phyloP scores from a whole-genome alignment of 2,329 filamentous ascomycete genomes.

The Colletotrichum liaoningense region DNA sequence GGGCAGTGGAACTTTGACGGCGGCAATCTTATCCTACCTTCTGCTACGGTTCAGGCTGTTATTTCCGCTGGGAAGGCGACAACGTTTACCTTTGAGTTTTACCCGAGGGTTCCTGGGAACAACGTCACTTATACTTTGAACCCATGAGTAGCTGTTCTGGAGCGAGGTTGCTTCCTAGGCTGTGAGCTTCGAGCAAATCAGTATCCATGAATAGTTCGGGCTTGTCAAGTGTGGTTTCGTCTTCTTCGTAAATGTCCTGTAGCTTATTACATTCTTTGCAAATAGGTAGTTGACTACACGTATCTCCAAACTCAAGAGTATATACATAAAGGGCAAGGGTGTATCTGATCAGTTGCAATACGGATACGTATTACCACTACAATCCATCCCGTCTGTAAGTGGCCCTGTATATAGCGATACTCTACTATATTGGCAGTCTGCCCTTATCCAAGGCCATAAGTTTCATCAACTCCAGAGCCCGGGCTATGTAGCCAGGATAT shows the following conservation, averaged over 20 bases:
- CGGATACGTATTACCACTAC: too few species aligned
- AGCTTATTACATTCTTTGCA: not conserved
- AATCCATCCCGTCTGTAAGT: too few species aligned
- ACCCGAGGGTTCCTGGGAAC: conserved; percentile 61
- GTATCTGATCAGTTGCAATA: too few species aligned
- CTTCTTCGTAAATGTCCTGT: not conserved
- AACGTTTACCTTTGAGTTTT: conserved; percentile 66
- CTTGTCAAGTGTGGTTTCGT: not conserved
- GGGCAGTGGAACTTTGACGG: conserved; percentile 64
- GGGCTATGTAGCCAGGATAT: too few species aligned
- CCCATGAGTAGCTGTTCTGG: not conserved
- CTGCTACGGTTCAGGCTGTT: conserved; percentile 57
- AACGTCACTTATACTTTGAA: conserved; percentile 54
- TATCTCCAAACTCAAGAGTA: too few species aligned
- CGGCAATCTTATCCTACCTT: conserved; percentile 57
- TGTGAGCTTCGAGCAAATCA: not conserved
- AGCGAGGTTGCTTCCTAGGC: not conserved
- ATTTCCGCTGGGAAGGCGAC: conserved; percentile 55
- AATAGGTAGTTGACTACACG: not conserved
- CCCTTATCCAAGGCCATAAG: too few species aligned
- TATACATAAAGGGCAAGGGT: too few species aligned
- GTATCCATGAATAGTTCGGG: not conserved
- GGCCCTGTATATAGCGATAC: too few species aligned
- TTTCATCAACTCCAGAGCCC: too few species aligned
- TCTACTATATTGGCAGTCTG: too few species aligned